phyloP scores from a whole-genome alignment of 768 basidiomycete genomes.

The Leucosporidium creatinivorum region DNA sequence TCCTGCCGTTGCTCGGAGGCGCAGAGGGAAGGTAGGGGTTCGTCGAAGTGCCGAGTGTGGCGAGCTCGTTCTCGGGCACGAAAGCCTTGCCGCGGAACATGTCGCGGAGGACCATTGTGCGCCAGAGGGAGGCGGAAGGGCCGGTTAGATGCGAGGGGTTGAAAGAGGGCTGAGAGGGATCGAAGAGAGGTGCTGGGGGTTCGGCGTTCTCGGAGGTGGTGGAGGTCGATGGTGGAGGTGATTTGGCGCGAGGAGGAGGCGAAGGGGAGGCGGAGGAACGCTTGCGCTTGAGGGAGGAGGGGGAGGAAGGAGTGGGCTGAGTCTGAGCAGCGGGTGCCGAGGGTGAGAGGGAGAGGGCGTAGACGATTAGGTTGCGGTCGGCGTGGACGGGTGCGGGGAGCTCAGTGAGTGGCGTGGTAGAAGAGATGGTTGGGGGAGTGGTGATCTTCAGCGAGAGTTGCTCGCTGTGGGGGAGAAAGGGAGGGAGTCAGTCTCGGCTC shows the following conservation, averaged over 20 bases:
- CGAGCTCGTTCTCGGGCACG: too few relatives aligned
- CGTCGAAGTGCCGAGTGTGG: too few relatives aligned
- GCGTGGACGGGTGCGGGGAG: constrained; percentile 14
- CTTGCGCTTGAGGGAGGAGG: constrained; percentile 34
- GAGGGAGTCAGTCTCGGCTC: neutral
- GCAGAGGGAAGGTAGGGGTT: too few relatives aligned
- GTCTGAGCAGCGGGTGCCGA: neutral
- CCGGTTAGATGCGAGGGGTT: constrained; percentile 8
- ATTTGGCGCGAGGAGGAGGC: constrained; percentile 24
- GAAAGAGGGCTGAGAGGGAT: constrained; percentile 15
- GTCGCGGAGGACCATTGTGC: constrained; percentile 36
- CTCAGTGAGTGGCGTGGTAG: constrained; percentile 26
- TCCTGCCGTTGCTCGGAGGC: too few relatives aligned
- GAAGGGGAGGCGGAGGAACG: constrained; percentile 30
- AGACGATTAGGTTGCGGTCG: constrained; percentile 53
- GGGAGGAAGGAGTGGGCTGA: neutral
- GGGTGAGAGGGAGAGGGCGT: constrained; percentile 51
- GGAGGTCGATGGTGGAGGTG: constrained; percentile 9
- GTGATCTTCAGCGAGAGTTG: constrained; percentile 47
- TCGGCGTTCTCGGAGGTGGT: neutral
- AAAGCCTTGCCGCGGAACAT: constrained; percentile 38
- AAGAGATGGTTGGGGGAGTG: constrained; percentile 45
- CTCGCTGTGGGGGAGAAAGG: constrained; percentile 44
- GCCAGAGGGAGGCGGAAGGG: constrained; percentile 24
- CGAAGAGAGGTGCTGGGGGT: neutral